Percentiles rank a stretch among this genome's conserved stretches.
These are phyloP conservation scores for Aspergillus baeticus DNA, from an alignment of 495 filamentous ascomycete genomes.

Conservation along the genomic window DNA sequence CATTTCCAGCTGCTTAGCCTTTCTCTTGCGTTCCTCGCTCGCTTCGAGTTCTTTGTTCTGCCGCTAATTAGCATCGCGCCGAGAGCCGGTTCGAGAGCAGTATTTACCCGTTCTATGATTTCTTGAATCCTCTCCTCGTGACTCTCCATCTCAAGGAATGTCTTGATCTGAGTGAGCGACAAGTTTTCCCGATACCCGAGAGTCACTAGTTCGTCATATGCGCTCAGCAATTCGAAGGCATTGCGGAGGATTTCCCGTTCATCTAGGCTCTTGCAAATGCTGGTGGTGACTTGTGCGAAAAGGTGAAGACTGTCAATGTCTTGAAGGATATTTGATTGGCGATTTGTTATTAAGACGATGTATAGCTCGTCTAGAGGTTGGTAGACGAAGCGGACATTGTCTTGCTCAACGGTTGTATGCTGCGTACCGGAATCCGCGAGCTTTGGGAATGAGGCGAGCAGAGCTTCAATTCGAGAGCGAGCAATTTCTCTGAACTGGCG, in stretches of 20 bases:
- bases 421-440: slow-evolving; percentile 92
- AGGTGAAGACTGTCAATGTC: slow-evolving; percentile 97
- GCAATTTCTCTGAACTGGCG: slow-evolving; percentile 96
- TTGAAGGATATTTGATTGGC: slow-evolving; percentile 97
- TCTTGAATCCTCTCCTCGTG: slow-evolving; percentile 98
- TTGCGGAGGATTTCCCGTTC: slow-evolving; percentile 92
- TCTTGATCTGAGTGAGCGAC: slow-evolving; percentile 93
- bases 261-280: slow-evolving; percentile 92
- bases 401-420: slow-evolving; percentile 96
- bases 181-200: slow-evolving; percentile 94
- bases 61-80: slow-evolving; percentile 18
- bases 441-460: slow-evolving; percentile 95
- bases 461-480: slow-evolving; percentile 90
- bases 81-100: background rate
- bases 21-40: slow-evolving; percentile 93
- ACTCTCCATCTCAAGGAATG: slow-evolving; percentile 98
- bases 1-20: slow-evolving; percentile 96
- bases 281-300: slow-evolving; percentile 94
- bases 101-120: slow-evolving; percentile 83
- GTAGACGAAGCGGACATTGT: slow-evolving; percentile 99
- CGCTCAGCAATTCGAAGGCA: slow-evolving; percentile 91
- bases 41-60: slow-evolving; percentile 99
- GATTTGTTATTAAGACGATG: slow-evolving; percentile 99
- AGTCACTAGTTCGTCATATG: slow-evolving; percentile 95
- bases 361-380: slow-evolving; percentile 98